Conservation (phyloP, 495 filamentous ascomycete genomes). For the Tuber aestivum region DNA sequence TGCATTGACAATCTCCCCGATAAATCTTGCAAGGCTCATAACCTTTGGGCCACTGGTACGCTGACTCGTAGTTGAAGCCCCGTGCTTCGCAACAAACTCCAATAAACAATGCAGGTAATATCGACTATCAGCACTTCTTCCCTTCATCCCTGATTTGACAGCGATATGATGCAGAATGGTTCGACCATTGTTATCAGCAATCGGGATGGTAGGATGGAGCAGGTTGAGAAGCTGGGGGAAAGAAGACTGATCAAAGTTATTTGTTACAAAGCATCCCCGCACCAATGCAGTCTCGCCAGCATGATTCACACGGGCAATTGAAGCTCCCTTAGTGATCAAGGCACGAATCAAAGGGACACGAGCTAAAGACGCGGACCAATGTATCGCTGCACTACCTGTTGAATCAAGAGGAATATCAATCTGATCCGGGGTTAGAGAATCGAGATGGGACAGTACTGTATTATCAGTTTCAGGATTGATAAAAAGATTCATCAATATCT, state of each 20-base stretch:
- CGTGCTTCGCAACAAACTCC: conserved; percentile 85
- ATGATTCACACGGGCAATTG: conserved; percentile 76
- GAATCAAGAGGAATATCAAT: conserved; percentile 85
- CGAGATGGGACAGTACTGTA: conserved; percentile 45
- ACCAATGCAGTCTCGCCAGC: conserved; percentile 88
- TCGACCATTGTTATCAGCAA: conserved; percentile 77
- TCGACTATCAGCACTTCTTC: conserved; percentile 71
- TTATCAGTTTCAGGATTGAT: conserved; percentile 58
- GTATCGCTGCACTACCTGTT: conserved; percentile 79
- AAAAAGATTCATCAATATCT: conserved; percentile 80
- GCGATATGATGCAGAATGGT: conserved; percentile 96
- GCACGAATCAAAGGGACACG: conserved; percentile 71
- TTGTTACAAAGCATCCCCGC: conserved; percentile 78
- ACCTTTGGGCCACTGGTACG: conserved; percentile 50
- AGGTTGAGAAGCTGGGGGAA: conserved; percentile 80
- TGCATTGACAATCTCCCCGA: conserved; percentile 91
- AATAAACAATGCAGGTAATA: conserved; percentile 91
- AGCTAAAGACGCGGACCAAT: conserved; percentile 96
- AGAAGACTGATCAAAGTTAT: conserved; percentile 76
- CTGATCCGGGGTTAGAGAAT: conserved; percentile 65
- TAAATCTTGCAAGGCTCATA: conserved; percentile 81
- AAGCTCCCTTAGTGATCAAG: conserved; percentile 74
- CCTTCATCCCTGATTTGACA: conserved; percentile 86
- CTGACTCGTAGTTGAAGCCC: conserved; percentile 60
- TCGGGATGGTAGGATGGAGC: conserved; percentile 81